phyloP scores from a whole-genome alignment of 2,329 filamentous ascomycete genomes.

The Emergomyces orientalis region DNA sequence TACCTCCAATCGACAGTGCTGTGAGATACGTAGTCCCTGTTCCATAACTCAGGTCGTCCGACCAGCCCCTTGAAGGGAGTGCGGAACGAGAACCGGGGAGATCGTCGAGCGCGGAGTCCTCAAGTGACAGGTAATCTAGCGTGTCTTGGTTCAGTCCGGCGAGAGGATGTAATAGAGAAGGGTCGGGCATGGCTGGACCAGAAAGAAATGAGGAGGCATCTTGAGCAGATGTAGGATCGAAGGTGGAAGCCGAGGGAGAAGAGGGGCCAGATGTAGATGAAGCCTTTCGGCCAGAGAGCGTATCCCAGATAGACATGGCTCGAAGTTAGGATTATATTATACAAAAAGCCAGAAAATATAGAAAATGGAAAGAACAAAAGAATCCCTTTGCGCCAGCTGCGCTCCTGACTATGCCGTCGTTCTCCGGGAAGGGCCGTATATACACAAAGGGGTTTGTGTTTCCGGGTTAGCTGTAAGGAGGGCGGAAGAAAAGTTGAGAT shows the following conservation, averaged over 20 bases:
- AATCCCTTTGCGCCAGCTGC: slow-evolving; percentile 11
- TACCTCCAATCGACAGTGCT: slow-evolving; percentile 76
- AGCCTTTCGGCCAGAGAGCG: slow-evolving; percentile 51
- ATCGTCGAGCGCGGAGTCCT: slow-evolving; percentile 81
- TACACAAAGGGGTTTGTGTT: not conserved
- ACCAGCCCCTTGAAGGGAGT: slow-evolving; percentile 91
- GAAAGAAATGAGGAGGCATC: slow-evolving; percentile 83
- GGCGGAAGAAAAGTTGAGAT: not conserved
- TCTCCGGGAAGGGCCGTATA: not conserved
- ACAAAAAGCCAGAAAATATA: slow-evolving; percentile 21
- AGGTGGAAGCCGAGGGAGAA: slow-evolving; percentile 46
- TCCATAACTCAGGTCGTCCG: slow-evolving; percentile 95
- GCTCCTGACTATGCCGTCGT: slow-evolving; percentile 2
- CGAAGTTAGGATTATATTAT: slow-evolving; percentile 17
- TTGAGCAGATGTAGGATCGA: slow-evolving; percentile 63
- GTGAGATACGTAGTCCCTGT: slow-evolving; percentile 88
- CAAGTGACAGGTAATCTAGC: slow-evolving; percentile 88
- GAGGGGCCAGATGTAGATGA: slow-evolving; percentile 30
- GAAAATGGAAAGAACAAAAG: slow-evolving; percentile 18
- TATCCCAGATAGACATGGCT: slow-evolving; percentile 52
- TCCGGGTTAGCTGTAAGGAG: not conserved
- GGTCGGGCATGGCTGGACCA: slow-evolving; percentile 68
- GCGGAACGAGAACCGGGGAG: slow-evolving; percentile 78
- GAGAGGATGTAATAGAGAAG: slow-evolving; percentile 80
- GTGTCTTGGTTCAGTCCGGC: slow-evolving; percentile 87